Evolutionary conservation across 306 rosid species (phyloP).

Genomic region (Prosopis cineraria): DNA sequence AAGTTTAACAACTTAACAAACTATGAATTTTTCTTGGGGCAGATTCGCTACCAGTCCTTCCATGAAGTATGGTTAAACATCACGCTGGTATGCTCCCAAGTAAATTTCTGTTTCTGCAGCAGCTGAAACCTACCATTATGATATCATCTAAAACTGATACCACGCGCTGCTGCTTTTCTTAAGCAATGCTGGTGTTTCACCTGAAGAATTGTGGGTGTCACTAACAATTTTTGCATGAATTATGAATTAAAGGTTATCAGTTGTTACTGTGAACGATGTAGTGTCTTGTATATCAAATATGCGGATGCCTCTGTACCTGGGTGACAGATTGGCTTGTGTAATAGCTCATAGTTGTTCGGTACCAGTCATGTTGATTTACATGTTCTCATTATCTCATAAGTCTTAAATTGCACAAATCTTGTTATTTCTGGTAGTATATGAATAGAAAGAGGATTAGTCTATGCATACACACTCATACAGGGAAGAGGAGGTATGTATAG

Average conservation of each 20-base stretch:
- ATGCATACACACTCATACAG: no score
- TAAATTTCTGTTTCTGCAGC: slow-evolving; percentile 33
- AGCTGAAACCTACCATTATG: slow-evolving; percentile 26
- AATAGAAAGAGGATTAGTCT: no score
- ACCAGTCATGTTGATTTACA: neutral
- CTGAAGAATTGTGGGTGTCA: slow-evolving; percentile 27
- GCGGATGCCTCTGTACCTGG: slow-evolving; percentile 20
- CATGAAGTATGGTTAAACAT: slow-evolving; percentile 27
- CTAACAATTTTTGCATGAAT: slow-evolving; percentile 33
- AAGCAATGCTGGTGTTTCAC: neutral
- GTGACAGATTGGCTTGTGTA: slow-evolving; percentile 42
- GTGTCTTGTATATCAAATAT: slow-evolving; percentile 38
- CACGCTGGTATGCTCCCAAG: neutral
- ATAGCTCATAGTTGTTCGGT: slow-evolving; percentile 27
- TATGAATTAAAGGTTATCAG: slow-evolving; percentile 1
- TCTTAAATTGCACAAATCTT: neutral
- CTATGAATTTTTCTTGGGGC: slow-evolving; percentile 22
- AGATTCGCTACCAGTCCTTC: slow-evolving; percentile 31
- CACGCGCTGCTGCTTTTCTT: slow-evolving; percentile 22
- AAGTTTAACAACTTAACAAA: neutral
- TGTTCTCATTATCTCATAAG: neutral
- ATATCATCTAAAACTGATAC: neutral
- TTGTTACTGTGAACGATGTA: slow-evolving; percentile 34
- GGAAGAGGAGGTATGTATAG: no score
- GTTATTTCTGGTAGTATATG: no score